Percentiles rank a stretch among this genome's conserved stretches.
Evolutionary conservation across 2,329 filamentous ascomycete species (phyloP).

Genomic region (Ramularia collo-cygni): DNA sequence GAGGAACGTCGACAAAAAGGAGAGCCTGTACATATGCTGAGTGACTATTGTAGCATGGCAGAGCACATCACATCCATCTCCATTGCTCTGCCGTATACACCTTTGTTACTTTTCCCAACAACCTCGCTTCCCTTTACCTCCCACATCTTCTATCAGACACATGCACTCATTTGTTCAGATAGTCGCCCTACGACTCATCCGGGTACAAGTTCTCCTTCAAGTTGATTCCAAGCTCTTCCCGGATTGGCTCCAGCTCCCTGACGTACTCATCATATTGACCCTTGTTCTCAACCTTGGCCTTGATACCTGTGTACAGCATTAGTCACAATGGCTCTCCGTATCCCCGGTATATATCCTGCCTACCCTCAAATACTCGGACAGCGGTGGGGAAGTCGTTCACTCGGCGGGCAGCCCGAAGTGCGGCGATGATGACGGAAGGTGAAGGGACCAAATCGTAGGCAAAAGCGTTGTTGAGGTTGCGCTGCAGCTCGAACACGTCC

Average conservation of each 20-base stretch:
- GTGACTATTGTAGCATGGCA: slow-evolving; percentile 21
- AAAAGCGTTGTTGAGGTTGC: slow-evolving; percentile 99
- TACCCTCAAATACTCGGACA: slow-evolving; percentile 98
- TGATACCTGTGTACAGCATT: slow-evolving; percentile 62
- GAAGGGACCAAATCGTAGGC: slow-evolving; percentile 99
- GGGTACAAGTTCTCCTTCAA: slow-evolving; percentile 94
- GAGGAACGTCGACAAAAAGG: slow-evolving; percentile 1
- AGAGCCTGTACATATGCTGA: slow-evolving; percentile 23
- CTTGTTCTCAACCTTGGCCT: slow-evolving; percentile 99
- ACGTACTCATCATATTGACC: slow-evolving; percentile 96
- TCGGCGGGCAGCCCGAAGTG: slow-evolving; percentile 85
- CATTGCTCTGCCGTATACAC: slow-evolving; percentile 11
- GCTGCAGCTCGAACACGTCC: slow-evolving; percentile 97
- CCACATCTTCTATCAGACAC: slow-evolving; percentile 1
- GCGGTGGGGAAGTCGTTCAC: slow-evolving; percentile 99
- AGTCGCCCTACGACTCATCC: slow-evolving; percentile 28
- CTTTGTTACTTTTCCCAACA: slow-evolving; percentile 8
- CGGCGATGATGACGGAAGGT: slow-evolving; percentile 80
- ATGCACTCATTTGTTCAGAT: slow-evolving; percentile 8
- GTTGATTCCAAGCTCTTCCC: slow-evolving; percentile 85
- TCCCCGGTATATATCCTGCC: not conserved
- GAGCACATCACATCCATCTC: slow-evolving; percentile 4
- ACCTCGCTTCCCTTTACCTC: slow-evolving; percentile 2
- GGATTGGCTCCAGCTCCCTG: slow-evolving; percentile 81
- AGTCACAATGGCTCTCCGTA: not conserved